These are phyloP conservation scores for Leucocoprinus birnbaumii DNA, from an alignment of 768 basidiomycete genomes.

Conservation along the genomic window DNA sequence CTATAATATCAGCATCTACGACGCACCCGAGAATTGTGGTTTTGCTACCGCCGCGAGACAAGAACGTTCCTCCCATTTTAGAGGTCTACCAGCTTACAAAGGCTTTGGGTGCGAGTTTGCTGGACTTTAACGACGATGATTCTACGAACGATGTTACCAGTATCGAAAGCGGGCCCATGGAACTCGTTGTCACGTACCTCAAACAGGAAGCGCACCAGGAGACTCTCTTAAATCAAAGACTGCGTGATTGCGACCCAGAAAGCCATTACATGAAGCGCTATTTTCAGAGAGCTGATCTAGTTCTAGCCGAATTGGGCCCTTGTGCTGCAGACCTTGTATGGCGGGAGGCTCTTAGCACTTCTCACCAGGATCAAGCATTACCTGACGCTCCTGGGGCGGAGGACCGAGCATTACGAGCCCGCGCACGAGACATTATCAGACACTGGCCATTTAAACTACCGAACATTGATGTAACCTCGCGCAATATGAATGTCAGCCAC, in stretches of 20 bases:
- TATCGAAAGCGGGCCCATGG: slow-evolving; percentile 39
- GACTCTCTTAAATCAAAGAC: slow-evolving; percentile 2
- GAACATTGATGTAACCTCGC: slow-evolving; percentile 52
- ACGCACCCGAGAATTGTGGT: slow-evolving; percentile 42
- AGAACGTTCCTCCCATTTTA: slow-evolving; percentile 22
- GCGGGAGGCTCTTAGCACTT: slow-evolving; percentile 49
- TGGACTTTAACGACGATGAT: not conserved
- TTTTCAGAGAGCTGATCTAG: slow-evolving; percentile 44
- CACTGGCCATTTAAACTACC: slow-evolving; percentile 67
- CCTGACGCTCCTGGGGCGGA: no score
- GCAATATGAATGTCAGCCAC: slow-evolving; percentile 63
- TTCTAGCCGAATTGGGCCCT: slow-evolving; percentile 53
- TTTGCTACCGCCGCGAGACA: slow-evolving; percentile 14
- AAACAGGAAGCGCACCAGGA: not conserved
- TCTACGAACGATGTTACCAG: slow-evolving; percentile 20
- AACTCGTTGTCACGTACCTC: slow-evolving; percentile 24
- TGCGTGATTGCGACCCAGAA: slow-evolving; percentile 42
- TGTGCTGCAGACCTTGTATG: slow-evolving; percentile 73
- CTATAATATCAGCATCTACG: slow-evolving; percentile 29
- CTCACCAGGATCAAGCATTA: slow-evolving; percentile 25
- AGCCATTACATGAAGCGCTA: slow-evolving; percentile 36
- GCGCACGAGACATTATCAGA: slow-evolving; percentile 41
- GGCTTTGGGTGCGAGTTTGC: not conserved
- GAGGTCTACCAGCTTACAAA: not conserved
- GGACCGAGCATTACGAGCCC: slow-evolving; percentile 29